Evolutionary conservation across 352 stramenopile species (phyloP), one percentile per base, ranked within the genome.

Genomic region (Pythium vanterpoolii): DNA sequence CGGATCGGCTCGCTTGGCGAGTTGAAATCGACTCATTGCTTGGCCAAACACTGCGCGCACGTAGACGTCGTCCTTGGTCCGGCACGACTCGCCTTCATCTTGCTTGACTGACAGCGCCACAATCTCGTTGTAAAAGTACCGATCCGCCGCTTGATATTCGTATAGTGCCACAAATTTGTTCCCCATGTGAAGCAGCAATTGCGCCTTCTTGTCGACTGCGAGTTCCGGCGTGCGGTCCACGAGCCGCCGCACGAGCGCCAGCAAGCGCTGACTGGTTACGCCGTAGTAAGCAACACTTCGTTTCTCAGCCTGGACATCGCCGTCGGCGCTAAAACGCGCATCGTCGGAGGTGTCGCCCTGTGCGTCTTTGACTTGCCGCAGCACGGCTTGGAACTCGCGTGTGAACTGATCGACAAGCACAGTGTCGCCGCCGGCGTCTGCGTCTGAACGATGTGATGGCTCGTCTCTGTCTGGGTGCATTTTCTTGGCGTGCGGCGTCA

Each of bases 391-490:
- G 44, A 90, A 69, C 33, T 90, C 76, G 31, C 80, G 77, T 34
- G 66, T 62, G 60, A 86, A 83, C 26, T 86, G 77, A 13, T 83
- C 69, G 43, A 73, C 50, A 5, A 90, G 58, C 26, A 73, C 69
- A 40, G 48, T 36, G 3, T 57, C 51, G 11, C 23, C 33, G 27
- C 54, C 50, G 24, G 48, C 52, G 9, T 11, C 45, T 26, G 42
- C 26, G 16, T 23, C 11, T 26, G 23, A 13, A 27, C 21, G 30
- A 14, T 13, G 8, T 6, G 26, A 14, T 48, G 30, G 6, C 18
- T 31, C 18, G 21, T 26, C 11, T 40, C 34, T 33, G 19, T 62
- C 21, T 21, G 24, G 48, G 48, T 18, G 48, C 67, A 53, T 23
- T 30, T 10, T 56, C 26, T 24, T 27, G 4, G 38, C 38, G n/a